A percentile compares a stretch with the other conserved stretches of the same genome.
phyloP scores from a whole-genome alignment of 352 stramenopile species.

The Globisporangium emineosum region DNA sequence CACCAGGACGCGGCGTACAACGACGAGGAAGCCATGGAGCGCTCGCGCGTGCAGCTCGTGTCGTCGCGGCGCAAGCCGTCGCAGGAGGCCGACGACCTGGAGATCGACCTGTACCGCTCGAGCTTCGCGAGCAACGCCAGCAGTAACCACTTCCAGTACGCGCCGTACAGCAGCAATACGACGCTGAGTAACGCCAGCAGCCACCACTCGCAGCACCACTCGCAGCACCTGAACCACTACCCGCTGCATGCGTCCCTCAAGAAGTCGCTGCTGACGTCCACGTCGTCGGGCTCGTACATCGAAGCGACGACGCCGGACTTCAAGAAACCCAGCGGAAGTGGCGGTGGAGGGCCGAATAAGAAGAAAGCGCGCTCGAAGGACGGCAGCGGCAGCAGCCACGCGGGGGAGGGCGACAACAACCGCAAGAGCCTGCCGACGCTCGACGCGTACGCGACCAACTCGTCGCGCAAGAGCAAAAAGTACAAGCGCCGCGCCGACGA shows the following conservation, averaged over 20 bases:
- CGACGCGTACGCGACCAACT: slow-evolving; percentile 2
- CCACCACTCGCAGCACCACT: not conserved
- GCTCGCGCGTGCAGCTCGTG: slow-evolving; percentile 47
- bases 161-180: slow-evolving; percentile 9
- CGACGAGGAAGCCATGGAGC: slow-evolving; percentile 19
- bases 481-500: not conserved
- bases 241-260: slow-evolving; percentile 10
- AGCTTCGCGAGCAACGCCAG: slow-evolving; percentile 44
- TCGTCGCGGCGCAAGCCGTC: slow-evolving; percentile 40
- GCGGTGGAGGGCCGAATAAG: not conserved
- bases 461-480: slow-evolving; percentile 9
- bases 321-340: slow-evolving; percentile 4
- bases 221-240: slow-evolving; percentile 10
- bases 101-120: slow-evolving; percentile 27
- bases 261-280: slow-evolving; percentile 7
- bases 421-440: slow-evolving; percentile 13
- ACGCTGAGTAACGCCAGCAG: not conserved
- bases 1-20: not conserved
- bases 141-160: slow-evolving; percentile 14
- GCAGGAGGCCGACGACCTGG: slow-evolving; percentile 27
- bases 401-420: slow-evolving; percentile 1
- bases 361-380: slow-evolving; percentile 9
- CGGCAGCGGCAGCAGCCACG: not conserved
- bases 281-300: slow-evolving; percentile 12
- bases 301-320: slow-evolving; percentile 17